Base-by-base conservation (phyloP, 2,329 filamentous ascomycete species). In the Ophiostoma sp. region DNA sequence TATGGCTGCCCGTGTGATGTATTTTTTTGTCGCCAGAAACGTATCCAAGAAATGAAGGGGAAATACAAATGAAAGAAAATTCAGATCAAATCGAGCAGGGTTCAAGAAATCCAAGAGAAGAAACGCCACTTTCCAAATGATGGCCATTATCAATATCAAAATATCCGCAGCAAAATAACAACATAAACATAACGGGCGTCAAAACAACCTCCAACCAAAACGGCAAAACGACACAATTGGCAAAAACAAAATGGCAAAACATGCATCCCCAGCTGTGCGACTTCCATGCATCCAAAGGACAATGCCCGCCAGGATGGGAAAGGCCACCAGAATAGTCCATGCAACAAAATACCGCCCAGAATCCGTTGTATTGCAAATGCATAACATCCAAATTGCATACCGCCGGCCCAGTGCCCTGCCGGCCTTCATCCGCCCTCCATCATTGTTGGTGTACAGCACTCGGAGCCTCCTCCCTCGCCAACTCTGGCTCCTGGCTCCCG, bases 341-440 rank as follows among this genome's bases (percentile, higher is more conserved):
- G 31, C 60, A n/a, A 64, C 60, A 64, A 64, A 36, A 64, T 0
- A 11, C 60, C 60, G 17, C 60, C 60, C 60, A 64, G 33, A 64
- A 33, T 35, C 60, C 60, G 39, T 64, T n/a, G 31, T n/a, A 39
- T 36, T 8, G 60, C 60, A 64, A 39, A 64, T 35, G 20, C 33
- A 36, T 36, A 15, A 35, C 60, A 39, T 10, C 60, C 60, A 39
- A 10, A 20, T 10, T 64, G 33, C 60, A 35, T 27, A 27, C 60
- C 31, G 60, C 60, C 31, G n/a, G 20, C 13, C 60, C 8, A 13
- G 60, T 64, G 27, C 10, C 11, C 31, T 15, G 15, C 52, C n/a
- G 23, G 17, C n/a, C 52, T 27, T 11, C n/a, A 57, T 27, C 52
- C n/a, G 15, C 17, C 27, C 48, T 54, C 52, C 23, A 4, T 57